Conservation (phyloP, 2,329 filamentous ascomycete genomes). For the Exophiala viscosa region DNA sequence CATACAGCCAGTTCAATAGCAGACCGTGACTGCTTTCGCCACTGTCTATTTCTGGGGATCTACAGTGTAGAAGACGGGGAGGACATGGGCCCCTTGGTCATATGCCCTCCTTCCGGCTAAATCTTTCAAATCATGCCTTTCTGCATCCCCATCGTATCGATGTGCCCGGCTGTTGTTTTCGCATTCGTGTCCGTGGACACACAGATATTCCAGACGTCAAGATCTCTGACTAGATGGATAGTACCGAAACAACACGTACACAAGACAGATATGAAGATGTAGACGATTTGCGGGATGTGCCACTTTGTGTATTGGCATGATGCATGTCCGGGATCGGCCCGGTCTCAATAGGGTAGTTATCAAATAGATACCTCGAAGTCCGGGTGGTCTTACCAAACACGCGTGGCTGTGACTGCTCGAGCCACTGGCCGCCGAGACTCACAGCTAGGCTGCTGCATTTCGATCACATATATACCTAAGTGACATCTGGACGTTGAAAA, state of each 20-base stretch:
- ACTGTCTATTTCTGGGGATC: background rate
- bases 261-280: too few relatives aligned
- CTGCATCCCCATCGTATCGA: too few relatives aligned
- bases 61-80: too few relatives aligned
- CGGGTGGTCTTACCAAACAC: background rate
- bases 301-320: background rate
- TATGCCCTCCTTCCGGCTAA: too few relatives aligned
- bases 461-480: background rate
- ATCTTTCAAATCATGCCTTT: too few relatives aligned
- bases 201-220: too few relatives aligned
- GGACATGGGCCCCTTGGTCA: too few relatives aligned
- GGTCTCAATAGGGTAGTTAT: too few relatives aligned
- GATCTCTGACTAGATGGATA: too few relatives aligned
- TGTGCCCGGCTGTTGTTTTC: too few relatives aligned
- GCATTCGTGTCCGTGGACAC: too few relatives aligned
- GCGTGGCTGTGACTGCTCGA: conserved; percentile 10
- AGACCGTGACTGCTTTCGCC: background rate
- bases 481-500: background rate
- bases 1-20: background rate
- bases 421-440: background rate
- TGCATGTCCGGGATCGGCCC: background rate
- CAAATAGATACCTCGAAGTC: background rate
- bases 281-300: background rate
- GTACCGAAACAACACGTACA: too few relatives aligned
- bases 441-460: conserved; percentile 2